phyloP scores from a whole-genome alignment of 495 filamentous ascomycete species.

The Lophium mytilinum region DNA sequence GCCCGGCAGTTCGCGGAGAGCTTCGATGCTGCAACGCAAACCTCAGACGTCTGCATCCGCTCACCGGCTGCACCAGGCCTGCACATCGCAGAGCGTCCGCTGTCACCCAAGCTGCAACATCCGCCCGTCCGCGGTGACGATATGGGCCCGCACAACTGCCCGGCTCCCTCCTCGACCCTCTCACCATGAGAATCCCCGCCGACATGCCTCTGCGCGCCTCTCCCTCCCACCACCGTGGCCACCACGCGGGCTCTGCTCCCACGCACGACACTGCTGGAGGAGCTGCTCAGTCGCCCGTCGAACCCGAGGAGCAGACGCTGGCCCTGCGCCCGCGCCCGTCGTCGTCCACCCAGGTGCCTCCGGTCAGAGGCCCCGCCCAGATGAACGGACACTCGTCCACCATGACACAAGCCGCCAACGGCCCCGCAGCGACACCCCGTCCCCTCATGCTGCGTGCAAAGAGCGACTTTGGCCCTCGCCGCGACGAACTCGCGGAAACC shows the following conservation, averaged over 20 bases:
- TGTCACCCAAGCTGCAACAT: not conserved
- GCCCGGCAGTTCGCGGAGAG: too few relatives aligned
- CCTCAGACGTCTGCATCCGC: not conserved
- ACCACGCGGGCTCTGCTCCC: conserved; percentile 6
- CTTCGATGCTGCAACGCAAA: too few relatives aligned
- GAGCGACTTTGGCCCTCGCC: conserved; percentile 57
- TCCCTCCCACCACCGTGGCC: conserved; percentile 10
- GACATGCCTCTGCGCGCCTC: conserved; percentile 17
- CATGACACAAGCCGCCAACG: conserved; percentile 1
- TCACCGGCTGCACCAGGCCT: not conserved
- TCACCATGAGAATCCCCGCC: conserved; percentile 19
- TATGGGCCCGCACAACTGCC: conserved; percentile 11
- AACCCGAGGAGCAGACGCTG: not conserved
- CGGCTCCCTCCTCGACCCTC: conserved; percentile 3
- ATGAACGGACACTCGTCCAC: conserved; percentile 9
- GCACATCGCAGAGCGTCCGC: not conserved
- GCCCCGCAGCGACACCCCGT: conserved; percentile 14
- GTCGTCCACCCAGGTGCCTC: not conserved
- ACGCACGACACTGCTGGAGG: not conserved
- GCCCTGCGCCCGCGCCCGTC: conserved; percentile 18
- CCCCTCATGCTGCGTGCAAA: conserved; percentile 58
- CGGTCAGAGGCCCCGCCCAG: conserved; percentile 4
- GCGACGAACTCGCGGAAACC: conserved; percentile 7
- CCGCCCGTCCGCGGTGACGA: not conserved
- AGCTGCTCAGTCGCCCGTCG: not conserved